Conservation (phyloP, 805 yeast species). For the Hanseniaspora clermontiae region DNA sequence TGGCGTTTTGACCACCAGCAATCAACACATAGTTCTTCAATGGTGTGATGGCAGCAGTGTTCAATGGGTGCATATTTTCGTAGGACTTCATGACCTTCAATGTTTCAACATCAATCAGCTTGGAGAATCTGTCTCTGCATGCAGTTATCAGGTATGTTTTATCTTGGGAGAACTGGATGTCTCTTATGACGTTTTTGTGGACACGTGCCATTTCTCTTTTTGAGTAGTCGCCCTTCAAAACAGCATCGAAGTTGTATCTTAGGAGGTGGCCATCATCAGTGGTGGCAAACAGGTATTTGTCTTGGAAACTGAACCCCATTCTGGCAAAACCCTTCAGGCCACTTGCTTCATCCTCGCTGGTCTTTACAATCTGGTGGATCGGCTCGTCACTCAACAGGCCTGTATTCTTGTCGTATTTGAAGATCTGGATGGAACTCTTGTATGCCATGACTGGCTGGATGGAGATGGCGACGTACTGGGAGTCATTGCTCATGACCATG, state of each 20-base stretch:
- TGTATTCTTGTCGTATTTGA: constrained; percentile 37
- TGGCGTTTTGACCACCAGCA: constrained; percentile 99
- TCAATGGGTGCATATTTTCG: constrained; percentile 84
- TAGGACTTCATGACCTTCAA: constrained; percentile 60
- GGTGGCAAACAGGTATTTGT: constrained; percentile 65
- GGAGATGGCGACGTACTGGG: constrained; percentile 54
- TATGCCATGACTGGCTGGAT: constrained; percentile 89
- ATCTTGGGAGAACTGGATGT: constrained; percentile 80
- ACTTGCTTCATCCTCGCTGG: constrained; percentile 22
- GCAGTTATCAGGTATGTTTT: constrained; percentile 81
- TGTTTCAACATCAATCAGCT: constrained; percentile 63
- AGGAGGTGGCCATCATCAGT: constrained; percentile 78
- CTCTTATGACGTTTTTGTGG: constrained; percentile 73
- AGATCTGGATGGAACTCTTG: constrained; percentile 62
- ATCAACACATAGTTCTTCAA: constrained; percentile 79
- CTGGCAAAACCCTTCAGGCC: constrained; percentile 18
- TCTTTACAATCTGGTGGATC: neutral
- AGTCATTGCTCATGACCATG: constrained; percentile 75
- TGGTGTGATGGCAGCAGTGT: constrained; percentile 90
- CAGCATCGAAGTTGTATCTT: constrained; percentile 42
- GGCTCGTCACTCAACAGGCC: constrained; percentile 25
- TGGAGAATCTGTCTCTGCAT: constrained; percentile 81
- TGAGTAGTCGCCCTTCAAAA: constrained; percentile 33
- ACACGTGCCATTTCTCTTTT: constrained; percentile 43
- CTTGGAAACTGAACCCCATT: constrained; percentile 64